Evolutionary conservation across 2,329 filamentous ascomycete genomes (phyloP).

Genomic region (Aureobasidium sp.): DNA sequence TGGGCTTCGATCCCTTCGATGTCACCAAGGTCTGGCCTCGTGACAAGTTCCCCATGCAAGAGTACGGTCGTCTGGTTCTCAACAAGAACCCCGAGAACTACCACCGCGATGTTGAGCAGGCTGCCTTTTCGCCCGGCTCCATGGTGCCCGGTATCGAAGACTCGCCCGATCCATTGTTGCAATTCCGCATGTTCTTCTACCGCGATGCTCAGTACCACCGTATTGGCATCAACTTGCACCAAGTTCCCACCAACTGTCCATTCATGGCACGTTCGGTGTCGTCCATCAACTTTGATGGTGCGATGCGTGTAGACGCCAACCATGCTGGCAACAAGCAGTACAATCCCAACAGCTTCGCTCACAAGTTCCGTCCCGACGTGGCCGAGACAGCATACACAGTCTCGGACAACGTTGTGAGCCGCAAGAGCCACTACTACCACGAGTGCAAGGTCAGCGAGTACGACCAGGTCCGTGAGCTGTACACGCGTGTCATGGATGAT

Average conservation of each 20-base stretch:
- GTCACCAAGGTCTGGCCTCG: slow-evolving; percentile 48
- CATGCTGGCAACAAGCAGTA: slow-evolving; percentile 44
- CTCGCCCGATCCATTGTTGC: slow-evolving; percentile 40
- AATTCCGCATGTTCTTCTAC: slow-evolving; percentile 29
- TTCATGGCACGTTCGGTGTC: slow-evolving; percentile 42
- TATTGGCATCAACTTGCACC: slow-evolving; percentile 45
- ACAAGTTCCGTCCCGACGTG: slow-evolving; percentile 45
- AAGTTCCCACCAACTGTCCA: slow-evolving; percentile 41
- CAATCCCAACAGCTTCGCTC: slow-evolving; percentile 42
- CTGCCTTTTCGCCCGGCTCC: slow-evolving; percentile 44
- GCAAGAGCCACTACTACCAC: slow-evolving; percentile 48
- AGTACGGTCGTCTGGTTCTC: slow-evolving; percentile 43
- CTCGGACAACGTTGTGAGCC: slow-evolving; percentile 41
- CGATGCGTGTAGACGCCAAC: slow-evolving; percentile 42
- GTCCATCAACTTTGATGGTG: slow-evolving; percentile 43
- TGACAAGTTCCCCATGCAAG: slow-evolving; percentile 40
- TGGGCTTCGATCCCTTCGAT: slow-evolving; percentile 48
- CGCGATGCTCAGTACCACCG: slow-evolving; percentile 45
- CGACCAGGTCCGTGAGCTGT: slow-evolving; percentile 43
- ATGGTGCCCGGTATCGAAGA: slow-evolving; percentile 46
- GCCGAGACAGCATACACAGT: slow-evolving; percentile 45
- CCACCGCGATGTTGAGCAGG: slow-evolving; percentile 44
- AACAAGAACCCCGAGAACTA: slow-evolving; percentile 50
- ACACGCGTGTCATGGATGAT: slow-evolving; percentile 41
- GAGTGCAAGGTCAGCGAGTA: slow-evolving; percentile 47